These are phyloP conservation scores for Colletotrichum limetticola DNA, from an alignment of 2,329 filamentous ascomycete genomes.

Conservation along the genomic window DNA sequence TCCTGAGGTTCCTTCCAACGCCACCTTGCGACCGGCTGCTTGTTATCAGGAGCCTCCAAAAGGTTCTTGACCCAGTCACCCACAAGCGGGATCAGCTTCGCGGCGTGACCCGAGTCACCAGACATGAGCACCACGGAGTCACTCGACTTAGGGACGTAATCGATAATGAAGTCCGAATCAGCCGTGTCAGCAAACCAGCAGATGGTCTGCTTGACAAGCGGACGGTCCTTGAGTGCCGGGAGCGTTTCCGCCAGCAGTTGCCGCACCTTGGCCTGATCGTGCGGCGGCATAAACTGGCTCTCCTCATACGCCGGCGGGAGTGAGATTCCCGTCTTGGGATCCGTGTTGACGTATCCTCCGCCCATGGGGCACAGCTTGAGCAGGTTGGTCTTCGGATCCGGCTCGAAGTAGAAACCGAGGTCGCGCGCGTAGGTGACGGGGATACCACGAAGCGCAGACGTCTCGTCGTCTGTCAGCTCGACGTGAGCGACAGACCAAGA, in stretches of 20 bases:
- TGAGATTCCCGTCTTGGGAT: constrained; percentile 47
- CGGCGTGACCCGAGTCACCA: constrained; percentile 71
- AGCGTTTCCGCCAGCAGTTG: constrained; percentile 62
- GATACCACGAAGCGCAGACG: constrained; percentile 63
- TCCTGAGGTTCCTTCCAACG: constrained; percentile 56
- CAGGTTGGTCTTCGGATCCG: constrained; percentile 66
- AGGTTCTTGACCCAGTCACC: constrained; percentile 64
- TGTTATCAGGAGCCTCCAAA: constrained; percentile 47
- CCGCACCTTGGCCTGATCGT: constrained; percentile 64
- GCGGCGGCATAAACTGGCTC: constrained; percentile 60
- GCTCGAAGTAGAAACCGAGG: constrained; percentile 74
- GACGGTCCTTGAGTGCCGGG: constrained; percentile 62
- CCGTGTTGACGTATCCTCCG: constrained; percentile 63
- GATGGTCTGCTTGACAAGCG: constrained; percentile 65
- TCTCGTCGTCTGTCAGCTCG: constrained; percentile 65
- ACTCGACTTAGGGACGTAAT: constrained; percentile 64
- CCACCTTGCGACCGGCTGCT: constrained; percentile 60
- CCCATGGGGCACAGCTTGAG: constrained; percentile 71
- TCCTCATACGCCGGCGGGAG: constrained; percentile 40
- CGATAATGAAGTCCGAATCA: constrained; percentile 70
- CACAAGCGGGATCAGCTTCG: constrained; percentile 72
- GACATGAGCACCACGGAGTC: constrained; percentile 58
- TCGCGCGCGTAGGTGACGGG: constrained; percentile 71
- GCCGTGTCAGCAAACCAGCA: constrained; percentile 73
- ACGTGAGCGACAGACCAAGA: constrained; percentile 71